Percentiles rank a stretch among this genome's conserved stretches.
These are phyloP conservation scores for Rhododendron simsii DNA, from an alignment of 148 eudicot species.

Conservation along the genomic window DNA sequence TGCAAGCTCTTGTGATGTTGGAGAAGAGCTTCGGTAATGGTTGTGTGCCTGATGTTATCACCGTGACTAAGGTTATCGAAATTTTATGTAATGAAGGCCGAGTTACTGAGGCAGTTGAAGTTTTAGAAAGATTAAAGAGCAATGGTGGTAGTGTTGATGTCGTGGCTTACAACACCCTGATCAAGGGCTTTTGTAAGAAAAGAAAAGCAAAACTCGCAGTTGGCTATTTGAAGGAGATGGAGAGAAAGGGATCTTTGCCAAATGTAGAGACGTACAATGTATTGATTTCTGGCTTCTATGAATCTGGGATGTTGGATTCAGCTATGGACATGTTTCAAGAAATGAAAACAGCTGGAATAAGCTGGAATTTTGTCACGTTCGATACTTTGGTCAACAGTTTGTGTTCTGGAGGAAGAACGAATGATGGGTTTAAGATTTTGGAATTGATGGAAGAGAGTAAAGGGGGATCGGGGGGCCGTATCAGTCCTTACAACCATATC, in stretches of 20 bases:
- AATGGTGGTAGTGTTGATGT: slow-evolving; percentile 66
- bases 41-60: slow-evolving; percentile 63
- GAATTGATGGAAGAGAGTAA: slow-evolving; percentile 68
- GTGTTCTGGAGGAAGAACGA: slow-evolving; percentile 53
- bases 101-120: slow-evolving; percentile 62
- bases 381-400: slow-evolving; percentile 59
- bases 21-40: slow-evolving; percentile 64
- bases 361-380: slow-evolving; percentile 53
- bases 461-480: slow-evolving; percentile 36
- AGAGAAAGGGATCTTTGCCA: slow-evolving; percentile 76
- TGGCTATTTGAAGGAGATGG: slow-evolving; percentile 76
- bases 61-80: slow-evolving; percentile 62
- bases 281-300: slow-evolving; percentile 66
- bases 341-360: slow-evolving; percentile 67
- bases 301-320: slow-evolving; percentile 43
- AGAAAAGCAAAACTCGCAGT: slow-evolving; percentile 63
- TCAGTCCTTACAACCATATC: slow-evolving; percentile 73
- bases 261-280: slow-evolving; percentile 73
- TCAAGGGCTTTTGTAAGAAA: slow-evolving; percentile 57
- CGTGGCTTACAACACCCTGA: slow-evolving; percentile 76
- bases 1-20: slow-evolving; percentile 77
- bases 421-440: slow-evolving; percentile 57
- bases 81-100: slow-evolving; percentile 64
- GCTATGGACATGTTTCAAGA: slow-evolving; percentile 79
- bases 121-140: slow-evolving; percentile 61